Conservation (phyloP, 805 yeast species). For the Metschnikowia kunwiensis region DNA sequence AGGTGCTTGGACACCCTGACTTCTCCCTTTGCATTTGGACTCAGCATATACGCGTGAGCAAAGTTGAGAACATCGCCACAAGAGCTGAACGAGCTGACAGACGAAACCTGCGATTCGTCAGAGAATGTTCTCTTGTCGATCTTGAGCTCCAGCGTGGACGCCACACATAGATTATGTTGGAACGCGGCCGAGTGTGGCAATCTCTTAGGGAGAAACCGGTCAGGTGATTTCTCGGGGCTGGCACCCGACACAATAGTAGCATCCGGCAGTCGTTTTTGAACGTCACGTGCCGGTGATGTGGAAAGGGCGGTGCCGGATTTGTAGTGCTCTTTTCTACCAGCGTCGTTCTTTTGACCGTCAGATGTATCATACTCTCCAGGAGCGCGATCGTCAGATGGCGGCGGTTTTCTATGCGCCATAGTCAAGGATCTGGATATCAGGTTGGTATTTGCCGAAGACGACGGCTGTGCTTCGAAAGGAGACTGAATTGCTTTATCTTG, state of each 20-base stretch:
- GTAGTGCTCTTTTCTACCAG: not conserved
- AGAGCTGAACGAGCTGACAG: conserved; percentile 37
- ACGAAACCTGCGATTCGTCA: conserved; percentile 36
- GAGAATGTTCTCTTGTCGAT: conserved; percentile 30
- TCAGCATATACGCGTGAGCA: conserved; percentile 14
- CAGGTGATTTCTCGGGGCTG: not conserved
- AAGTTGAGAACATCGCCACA: conserved; percentile 26
- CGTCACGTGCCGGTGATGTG: not conserved
- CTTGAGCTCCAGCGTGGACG: conserved; percentile 6
- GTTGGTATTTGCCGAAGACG: too few relatives aligned
- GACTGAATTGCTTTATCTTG: too few relatives aligned
- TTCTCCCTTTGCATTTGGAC: conserved; percentile 13
- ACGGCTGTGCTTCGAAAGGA: too few relatives aligned
- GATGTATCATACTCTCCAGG: not conserved
- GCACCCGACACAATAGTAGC: too few relatives aligned
- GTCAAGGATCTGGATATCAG: not conserved
- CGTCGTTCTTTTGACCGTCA: not conserved
- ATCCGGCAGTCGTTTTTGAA: not conserved
- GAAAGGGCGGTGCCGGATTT: not conserved
- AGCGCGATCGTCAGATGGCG: not conserved
- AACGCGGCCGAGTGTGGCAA: conserved; percentile 10
- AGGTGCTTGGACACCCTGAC: conserved; percentile 12
- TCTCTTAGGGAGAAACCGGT: too few relatives aligned
- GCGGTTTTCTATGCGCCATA: not conserved
- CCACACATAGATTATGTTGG: conserved; percentile 17